These are phyloP conservation scores for Tylopilus plumbeoviolaceoides DNA, from an alignment of 768 basidiomycete genomes.

Conservation along the genomic window DNA sequence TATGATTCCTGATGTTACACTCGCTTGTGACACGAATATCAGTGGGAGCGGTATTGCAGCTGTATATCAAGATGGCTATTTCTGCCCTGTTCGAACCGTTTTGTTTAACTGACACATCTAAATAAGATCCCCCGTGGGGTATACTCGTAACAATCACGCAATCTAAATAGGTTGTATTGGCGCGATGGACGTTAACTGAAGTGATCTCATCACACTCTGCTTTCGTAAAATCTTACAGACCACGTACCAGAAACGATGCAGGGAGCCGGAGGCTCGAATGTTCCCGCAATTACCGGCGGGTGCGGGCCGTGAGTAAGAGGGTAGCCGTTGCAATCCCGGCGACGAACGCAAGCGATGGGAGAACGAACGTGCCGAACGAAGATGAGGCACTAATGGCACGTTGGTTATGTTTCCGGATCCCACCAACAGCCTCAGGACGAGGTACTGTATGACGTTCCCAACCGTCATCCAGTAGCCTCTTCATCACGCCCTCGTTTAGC, in stretches of 20 bases:
- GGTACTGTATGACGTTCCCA: slow-evolving; percentile 70
- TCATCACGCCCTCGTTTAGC: slow-evolving; percentile 64
- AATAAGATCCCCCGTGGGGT: not conserved
- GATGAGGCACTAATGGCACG: not conserved
- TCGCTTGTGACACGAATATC: not conserved
- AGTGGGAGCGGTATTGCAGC: not conserved
- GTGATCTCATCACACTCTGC: not conserved
- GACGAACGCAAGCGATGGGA: slow-evolving; percentile 37
- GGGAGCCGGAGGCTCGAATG: not conserved
- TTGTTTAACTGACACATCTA: not conserved
- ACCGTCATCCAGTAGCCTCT: slow-evolving; percentile 69
- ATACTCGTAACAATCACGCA: not conserved
- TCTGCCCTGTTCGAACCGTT: not conserved
- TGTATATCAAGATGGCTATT: not conserved
- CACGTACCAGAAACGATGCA: slow-evolving; percentile 10
- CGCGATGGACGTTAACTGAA: not conserved
- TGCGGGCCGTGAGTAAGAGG: slow-evolving; percentile 29
- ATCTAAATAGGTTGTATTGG: not conserved
- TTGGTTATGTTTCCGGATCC: slow-evolving; percentile 16
- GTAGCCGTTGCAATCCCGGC: slow-evolving; percentile 41
- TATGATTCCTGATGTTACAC: too few species aligned
- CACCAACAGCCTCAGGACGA: slow-evolving; percentile 39
- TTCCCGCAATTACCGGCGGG: slow-evolving; percentile 25
- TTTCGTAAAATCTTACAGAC: not conserved
- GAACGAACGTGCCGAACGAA: slow-evolving; percentile 19